These are phyloP conservation scores for Penicillium mononematosum DNA, from an alignment of 495 filamentous ascomycete genomes.

Conservation along the genomic window DNA sequence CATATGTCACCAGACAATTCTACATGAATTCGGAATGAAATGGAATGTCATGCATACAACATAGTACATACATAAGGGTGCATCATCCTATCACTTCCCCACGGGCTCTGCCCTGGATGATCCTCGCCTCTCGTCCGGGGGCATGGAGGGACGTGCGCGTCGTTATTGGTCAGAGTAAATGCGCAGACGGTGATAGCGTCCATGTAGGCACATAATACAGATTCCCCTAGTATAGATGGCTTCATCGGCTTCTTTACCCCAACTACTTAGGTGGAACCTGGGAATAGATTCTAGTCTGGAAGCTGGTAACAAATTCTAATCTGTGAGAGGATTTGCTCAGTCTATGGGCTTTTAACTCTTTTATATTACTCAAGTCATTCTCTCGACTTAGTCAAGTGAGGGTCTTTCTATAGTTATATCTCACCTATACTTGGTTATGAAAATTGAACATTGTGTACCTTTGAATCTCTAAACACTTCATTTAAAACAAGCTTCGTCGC, in stretches of 20 bases:
- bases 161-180: constrained; percentile 32
- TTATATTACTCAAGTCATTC: not conserved
- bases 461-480: not conserved
- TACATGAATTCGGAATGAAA: not conserved
- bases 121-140: constrained; percentile 34
- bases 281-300: not conserved
- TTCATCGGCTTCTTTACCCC: not conserved
- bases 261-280: too few species aligned
- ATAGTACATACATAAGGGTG: not conserved
- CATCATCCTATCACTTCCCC: constrained; percentile 5
- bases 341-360: not conserved
- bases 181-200: not conserved
- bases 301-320: not conserved
- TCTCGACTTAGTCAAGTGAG: not conserved
- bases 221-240: not conserved
- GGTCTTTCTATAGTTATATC: too few species aligned
- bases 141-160: constrained; percentile 42
- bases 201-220: not conserved
- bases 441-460: too few species aligned
- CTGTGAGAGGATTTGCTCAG: not conserved
- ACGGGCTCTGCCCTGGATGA: constrained; percentile 13
- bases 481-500: not conserved
- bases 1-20: not conserved
- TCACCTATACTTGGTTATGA: not conserved
- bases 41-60: not conserved